Percentiles rank a stretch among this genome's conserved stretches.
phyloP scores from a whole-genome alignment of 257 asterid species.

The Forsythia suspensa region DNA sequence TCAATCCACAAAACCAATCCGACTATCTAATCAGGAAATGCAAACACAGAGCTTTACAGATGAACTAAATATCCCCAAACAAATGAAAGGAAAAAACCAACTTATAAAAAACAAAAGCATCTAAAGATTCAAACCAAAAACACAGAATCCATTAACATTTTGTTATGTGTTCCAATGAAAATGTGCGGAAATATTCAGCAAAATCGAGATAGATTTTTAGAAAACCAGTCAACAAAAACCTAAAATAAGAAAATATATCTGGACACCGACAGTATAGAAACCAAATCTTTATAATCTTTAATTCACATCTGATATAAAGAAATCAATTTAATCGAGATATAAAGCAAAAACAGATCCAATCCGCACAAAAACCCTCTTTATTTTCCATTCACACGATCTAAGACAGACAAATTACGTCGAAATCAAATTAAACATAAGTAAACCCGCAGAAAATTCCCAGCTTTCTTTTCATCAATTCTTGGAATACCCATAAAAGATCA shows the following conservation, averaged over 20 bases:
- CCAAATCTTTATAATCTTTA: background rate
- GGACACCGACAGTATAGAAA: background rate
- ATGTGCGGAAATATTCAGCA: background rate
- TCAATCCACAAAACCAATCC: constrained; percentile 6
- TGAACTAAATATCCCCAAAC: background rate
- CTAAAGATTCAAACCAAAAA: background rate
- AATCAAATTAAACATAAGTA: background rate
- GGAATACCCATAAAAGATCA: background rate
- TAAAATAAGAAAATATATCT: background rate
- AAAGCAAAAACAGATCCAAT: background rate
- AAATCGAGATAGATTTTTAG: background rate
- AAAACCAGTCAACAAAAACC: background rate
- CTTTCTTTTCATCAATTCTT: background rate
- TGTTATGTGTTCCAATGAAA: background rate
- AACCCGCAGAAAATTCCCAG: background rate
- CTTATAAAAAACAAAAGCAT: background rate
- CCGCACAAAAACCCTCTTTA: background rate
- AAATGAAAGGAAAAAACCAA: background rate
- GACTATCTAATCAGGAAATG: background rate
- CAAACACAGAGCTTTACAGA: background rate
- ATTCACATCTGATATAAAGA: background rate
- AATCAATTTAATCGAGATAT: background rate
- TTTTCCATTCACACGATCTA: background rate
- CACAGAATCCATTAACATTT: too few species aligned
- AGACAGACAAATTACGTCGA: background rate